Evolutionary conservation across 2,329 filamentous ascomycete genomes (phyloP).

Genomic region (Nectriaceae sp.): DNA sequence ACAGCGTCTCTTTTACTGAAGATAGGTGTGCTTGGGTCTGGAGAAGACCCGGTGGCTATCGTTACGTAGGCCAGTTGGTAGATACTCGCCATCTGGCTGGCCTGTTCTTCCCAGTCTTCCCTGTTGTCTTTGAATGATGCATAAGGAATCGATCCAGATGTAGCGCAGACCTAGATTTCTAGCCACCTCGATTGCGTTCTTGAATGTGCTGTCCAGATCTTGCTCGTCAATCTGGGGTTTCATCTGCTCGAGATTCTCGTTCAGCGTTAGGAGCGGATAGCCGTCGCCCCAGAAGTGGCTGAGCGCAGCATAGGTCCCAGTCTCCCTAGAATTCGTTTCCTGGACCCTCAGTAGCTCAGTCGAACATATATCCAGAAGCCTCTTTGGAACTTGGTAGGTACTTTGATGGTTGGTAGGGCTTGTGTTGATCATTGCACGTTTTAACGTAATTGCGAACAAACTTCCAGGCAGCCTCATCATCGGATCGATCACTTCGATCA

Average conservation of each 20-base stretch:
- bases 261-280: constrained; percentile 3
- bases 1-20: background rate
- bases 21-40: constrained; percentile 1
- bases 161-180: constrained; percentile 1
- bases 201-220: constrained; percentile 1
- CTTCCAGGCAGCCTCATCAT: background rate
- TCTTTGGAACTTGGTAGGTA: constrained; percentile 1
- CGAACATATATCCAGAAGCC: constrained; percentile 1
- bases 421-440: background rate
- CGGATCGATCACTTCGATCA: constrained; percentile 1
- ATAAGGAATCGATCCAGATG: constrained; percentile 7
- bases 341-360: background rate
- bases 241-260: background rate
- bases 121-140: constrained; percentile 5
- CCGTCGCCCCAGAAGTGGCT: constrained; percentile 5
- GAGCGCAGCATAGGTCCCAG: constrained; percentile 1
- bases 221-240: background rate
- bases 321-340: background rate
- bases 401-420: background rate
- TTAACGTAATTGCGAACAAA: constrained; percentile 1
- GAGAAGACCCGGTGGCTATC: constrained; percentile 1
- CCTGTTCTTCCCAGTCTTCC: constrained; percentile 6
- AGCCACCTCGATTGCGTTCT: constrained; percentile 2
- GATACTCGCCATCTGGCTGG: constrained; percentile 6
- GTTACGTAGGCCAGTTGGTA: constrained; percentile 2